Percentiles rank a stretch among this genome's conserved stretches.
Evolutionary conservation across 2,329 filamentous ascomycete species (phyloP).

Genomic region (Lasiodiplodia sp.): DNA sequence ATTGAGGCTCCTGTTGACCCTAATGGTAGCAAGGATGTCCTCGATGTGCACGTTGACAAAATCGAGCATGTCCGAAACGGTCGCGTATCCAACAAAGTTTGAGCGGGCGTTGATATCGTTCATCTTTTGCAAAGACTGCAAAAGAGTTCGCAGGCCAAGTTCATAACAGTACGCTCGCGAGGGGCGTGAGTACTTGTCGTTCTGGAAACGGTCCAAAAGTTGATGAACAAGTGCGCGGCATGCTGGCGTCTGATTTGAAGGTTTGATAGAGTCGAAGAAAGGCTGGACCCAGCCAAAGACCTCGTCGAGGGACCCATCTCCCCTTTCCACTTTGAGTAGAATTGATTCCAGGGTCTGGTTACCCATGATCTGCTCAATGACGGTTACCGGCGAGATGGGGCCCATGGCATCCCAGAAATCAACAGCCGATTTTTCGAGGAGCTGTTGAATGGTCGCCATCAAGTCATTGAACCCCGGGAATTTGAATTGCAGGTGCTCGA

Average conservation of each 20-base stretch:
- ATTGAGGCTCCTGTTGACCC: constrained; percentile 37
- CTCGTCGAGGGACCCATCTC: constrained; percentile 62
- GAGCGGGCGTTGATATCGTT: constrained; percentile 42
- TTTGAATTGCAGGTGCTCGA: constrained; percentile 68
- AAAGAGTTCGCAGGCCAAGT: constrained; percentile 59
- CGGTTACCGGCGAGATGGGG: constrained; percentile 77
- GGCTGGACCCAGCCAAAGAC: constrained; percentile 80
- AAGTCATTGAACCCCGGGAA: constrained; percentile 68
- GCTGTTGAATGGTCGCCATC: constrained; percentile 71
- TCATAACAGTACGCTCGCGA: constrained; percentile 69
- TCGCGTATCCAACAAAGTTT: constrained; percentile 50
- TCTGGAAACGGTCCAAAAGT: constrained; percentile 71
- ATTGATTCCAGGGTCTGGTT: constrained; percentile 71
- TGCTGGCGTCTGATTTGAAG: constrained; percentile 77
- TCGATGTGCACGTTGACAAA: constrained; percentile 67
- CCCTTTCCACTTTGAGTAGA: constrained; percentile 56
- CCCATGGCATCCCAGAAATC: constrained; percentile 91
- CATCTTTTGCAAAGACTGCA: constrained; percentile 44
- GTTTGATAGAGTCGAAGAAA: constrained; percentile 78
- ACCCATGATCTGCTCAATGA: constrained; percentile 84
- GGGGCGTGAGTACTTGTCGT: constrained; percentile 61
- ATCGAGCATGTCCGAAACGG: constrained; percentile 66
- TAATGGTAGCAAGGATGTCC: constrained; percentile 44
- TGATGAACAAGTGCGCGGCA: constrained; percentile 80
- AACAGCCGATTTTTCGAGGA: constrained; percentile 77